Base-by-base conservation (phyloP, 441 rosid species). In the Mallotus japonicus region DNA sequence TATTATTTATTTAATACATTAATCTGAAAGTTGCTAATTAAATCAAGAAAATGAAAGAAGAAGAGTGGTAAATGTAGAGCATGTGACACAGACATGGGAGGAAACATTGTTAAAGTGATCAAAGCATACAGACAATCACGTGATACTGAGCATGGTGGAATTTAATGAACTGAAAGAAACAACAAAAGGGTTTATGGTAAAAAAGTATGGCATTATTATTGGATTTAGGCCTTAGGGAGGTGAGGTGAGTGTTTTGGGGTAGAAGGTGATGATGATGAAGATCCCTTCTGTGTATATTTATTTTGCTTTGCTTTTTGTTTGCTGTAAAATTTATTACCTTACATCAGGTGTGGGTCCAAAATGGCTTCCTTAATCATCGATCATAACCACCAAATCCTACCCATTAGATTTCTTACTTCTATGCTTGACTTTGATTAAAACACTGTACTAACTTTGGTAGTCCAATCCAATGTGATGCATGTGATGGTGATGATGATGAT, bases 51-150 rank as follows among this genome's bases (percentile, higher is more conserved):
- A 44, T 44, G 7, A 10, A 10, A 71, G 68, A 19, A 69, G 68
- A 72, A 44, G 1, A 24, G 63, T 0, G 57, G 5, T 12, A n/a
- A 76, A 59, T 67, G 75, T 22, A 6, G 68, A 53, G 80, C 87
- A 79, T 77, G 83, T 76, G 82, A 77, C 28, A 67, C 34, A 71
- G 65, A 42, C n/a, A 56, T 10, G 63, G 74, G 51, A 61, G 17
- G 55, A 80, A 67, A 59, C 5, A 65, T 51, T 59, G 66, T 61
- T 57, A 47, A 73, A 63, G 74, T 51, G 71, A 53, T 62, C 22
- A 34, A 32, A 46, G 20, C 64, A 44, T 64, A 71, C 20, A 40
- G 24, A 37, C 40, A 37, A 37, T 78, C 87, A 82, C 83, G 87
- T 84, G 87, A 81, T 62, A 49, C 49, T 7, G 71, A 66, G 46